These are phyloP conservation scores for Monosporascus cannonballus DNA, from an alignment of 2,329 filamentous ascomycete genomes.

Conservation along the genomic window DNA sequence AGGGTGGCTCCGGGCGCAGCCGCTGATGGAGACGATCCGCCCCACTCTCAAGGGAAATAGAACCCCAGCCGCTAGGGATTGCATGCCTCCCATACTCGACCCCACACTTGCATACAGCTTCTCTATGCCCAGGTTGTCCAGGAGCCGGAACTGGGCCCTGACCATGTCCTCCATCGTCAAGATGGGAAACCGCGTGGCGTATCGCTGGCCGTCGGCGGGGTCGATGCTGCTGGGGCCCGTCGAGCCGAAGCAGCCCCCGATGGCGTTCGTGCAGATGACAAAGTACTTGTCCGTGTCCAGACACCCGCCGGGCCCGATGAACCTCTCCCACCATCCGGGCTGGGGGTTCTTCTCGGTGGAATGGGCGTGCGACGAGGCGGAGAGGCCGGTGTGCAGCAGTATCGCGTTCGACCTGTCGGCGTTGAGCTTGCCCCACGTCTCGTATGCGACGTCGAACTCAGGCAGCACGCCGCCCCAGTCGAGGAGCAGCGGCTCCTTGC, in stretches of 20 bases:
- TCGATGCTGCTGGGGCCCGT: slow-evolving; percentile 87
- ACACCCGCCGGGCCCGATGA: slow-evolving; percentile 81
- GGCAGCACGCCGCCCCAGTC: slow-evolving; percentile 95
- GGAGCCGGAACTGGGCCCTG: slow-evolving; percentile 81
- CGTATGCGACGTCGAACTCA: slow-evolving; percentile 86
- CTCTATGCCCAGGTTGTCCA: slow-evolving; percentile 71
- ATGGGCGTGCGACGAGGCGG: slow-evolving; percentile 94
- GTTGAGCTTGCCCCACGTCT: slow-evolving; percentile 84
- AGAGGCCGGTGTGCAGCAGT: slow-evolving; percentile 86
- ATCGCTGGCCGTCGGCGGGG: slow-evolving; percentile 78
- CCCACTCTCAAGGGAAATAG: slow-evolving; percentile 78
- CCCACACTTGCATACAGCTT: slow-evolving; percentile 89
- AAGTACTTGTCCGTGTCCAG: slow-evolving; percentile 90
- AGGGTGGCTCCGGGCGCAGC: slow-evolving; percentile 88
- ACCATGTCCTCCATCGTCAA: slow-evolving; percentile 98
- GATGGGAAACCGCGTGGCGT: slow-evolving; percentile 93
- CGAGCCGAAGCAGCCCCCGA: slow-evolving; percentile 93
- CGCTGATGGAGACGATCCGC: slow-evolving; percentile 81
- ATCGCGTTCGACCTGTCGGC: slow-evolving; percentile 80
- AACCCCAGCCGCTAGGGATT: slow-evolving; percentile 80
- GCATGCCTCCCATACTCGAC: slow-evolving; percentile 98
- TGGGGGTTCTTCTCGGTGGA: slow-evolving; percentile 82
- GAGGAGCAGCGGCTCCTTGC: slow-evolving; percentile 66
- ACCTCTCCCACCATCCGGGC: slow-evolving; percentile 98
- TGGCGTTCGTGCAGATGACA: slow-evolving; percentile 92